phyloP scores from a whole-genome alignment of 2,329 filamentous ascomycete species.

The Sporothrix dimorphospora region DNA sequence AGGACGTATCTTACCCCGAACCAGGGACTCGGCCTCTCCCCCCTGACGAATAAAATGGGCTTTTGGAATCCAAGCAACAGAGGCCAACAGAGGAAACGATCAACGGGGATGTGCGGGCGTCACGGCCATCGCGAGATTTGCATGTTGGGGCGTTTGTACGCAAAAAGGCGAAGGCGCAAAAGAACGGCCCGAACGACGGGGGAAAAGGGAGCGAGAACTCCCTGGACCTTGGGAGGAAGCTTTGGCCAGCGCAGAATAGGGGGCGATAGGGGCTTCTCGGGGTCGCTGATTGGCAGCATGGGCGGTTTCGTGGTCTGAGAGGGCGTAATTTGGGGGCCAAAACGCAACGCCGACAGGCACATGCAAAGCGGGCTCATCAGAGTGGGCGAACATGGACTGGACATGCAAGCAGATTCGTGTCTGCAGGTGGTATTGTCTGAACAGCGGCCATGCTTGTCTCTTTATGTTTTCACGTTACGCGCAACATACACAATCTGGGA shows the following conservation, averaged over 20 bases:
- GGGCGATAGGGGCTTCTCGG: not conserved
- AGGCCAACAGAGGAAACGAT: not conserved
- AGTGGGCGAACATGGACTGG: too few species aligned
- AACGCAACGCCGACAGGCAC: not conserved
- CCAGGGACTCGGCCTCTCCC: too few species aligned
- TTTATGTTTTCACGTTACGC: not conserved
- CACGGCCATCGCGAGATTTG: too few species aligned
- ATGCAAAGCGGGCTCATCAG: not conserved
- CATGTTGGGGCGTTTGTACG: too few species aligned
- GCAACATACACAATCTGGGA: not conserved
- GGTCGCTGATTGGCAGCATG: not conserved
- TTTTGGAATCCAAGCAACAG: too few species aligned
- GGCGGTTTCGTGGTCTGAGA: not conserved
- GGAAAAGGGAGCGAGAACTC: too few species aligned
- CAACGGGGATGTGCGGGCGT: not conserved
- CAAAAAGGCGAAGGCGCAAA: too few species aligned
- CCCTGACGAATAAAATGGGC: not conserved
- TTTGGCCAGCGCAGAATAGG: not conserved
- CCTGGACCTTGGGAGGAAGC: not conserved
- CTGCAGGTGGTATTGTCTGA: not conserved
- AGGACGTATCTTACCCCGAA: too few species aligned
- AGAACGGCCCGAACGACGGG: not conserved
- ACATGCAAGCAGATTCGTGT: not conserved
- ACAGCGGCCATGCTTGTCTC: not conserved
- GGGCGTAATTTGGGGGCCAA: conserved; percentile 15